These are phyloP conservation scores for Metschnikowia bowlesiae DNA, from an alignment of 805 yeast species.

Conservation along the genomic window DNA sequence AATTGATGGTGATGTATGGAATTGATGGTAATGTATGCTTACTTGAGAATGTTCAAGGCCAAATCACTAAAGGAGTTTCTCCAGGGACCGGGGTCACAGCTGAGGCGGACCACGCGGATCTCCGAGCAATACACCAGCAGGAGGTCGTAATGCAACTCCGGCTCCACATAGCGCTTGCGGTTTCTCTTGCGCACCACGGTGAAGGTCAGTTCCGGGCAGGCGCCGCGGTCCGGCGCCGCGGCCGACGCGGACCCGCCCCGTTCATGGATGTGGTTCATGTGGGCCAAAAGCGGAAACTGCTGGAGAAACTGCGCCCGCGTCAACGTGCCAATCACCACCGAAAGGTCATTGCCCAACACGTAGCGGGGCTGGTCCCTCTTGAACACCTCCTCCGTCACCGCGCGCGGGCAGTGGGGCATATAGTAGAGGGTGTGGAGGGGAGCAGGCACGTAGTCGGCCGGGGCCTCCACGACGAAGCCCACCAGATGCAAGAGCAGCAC, in stretches of 20 bases:
- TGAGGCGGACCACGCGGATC: slow-evolving; percentile 18
- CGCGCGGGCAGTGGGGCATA: slow-evolving; percentile 73
- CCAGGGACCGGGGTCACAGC: slow-evolving; percentile 21
- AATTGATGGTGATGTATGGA: no score
- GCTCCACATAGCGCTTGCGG: slow-evolving; percentile 23
- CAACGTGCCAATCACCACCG: slow-evolving; percentile 52
- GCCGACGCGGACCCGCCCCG: neutral
- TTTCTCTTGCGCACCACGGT: slow-evolving; percentile 18
- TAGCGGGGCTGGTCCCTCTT: slow-evolving; percentile 28
- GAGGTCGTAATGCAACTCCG: slow-evolving; percentile 28
- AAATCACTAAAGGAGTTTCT: slow-evolving; percentile 17
- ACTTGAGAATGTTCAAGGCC: slow-evolving; percentile 12
- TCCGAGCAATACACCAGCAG: slow-evolving; percentile 28
- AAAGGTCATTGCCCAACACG: slow-evolving; percentile 49
- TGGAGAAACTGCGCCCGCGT: slow-evolving; percentile 38
- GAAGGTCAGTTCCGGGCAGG: slow-evolving; percentile 18
- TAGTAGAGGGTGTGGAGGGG: slow-evolving; percentile 39
- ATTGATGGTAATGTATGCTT: neutral
- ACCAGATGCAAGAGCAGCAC: slow-evolving; percentile 19
- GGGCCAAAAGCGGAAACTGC: slow-evolving; percentile 43
- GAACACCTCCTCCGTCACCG: slow-evolving; percentile 43
- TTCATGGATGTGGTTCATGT: slow-evolving; percentile 25
- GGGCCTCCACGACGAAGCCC: slow-evolving; percentile 14
- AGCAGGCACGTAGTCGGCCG: neutral
- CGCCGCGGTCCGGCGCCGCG: neutral